A percentile compares a stretch with the other conserved stretches of the same genome.
Conservation (phyloP, 2,329 filamentous ascomycete genomes). For the Cercospora brassicicola region DNA sequence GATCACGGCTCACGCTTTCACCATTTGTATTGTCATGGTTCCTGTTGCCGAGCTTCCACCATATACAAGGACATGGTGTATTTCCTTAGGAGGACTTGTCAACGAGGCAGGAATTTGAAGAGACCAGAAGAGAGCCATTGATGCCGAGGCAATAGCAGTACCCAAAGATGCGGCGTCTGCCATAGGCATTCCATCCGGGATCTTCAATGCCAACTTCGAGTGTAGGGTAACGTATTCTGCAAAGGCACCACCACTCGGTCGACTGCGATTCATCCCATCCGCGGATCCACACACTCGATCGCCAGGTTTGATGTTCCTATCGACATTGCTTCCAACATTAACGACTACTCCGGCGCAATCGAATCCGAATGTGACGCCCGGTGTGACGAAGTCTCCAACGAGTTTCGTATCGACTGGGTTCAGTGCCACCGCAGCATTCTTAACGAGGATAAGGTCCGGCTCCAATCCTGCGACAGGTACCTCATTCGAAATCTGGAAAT, state of each 20-base stretch:
- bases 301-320: slow-evolving; percentile 36
- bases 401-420: slow-evolving; percentile 45
- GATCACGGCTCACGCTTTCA: slow-evolving; percentile 31
- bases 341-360: slow-evolving; percentile 57
- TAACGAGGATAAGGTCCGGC: neutral
- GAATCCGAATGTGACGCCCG: slow-evolving; percentile 38
- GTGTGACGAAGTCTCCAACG: slow-evolving; percentile 27
- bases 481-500: neutral
- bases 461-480: neutral
- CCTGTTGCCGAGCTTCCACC: slow-evolving; percentile 50
- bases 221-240: slow-evolving; percentile 40
- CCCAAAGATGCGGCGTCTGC: neutral
- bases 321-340: slow-evolving; percentile 50
- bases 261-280: slow-evolving; percentile 45
- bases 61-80: slow-evolving; percentile 45
- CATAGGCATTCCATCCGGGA: slow-evolving; percentile 2
- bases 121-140: neutral
- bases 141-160: neutral
- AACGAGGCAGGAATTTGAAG: neutral
- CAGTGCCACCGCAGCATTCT: slow-evolving; percentile 35
- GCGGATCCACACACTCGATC: slow-evolving; percentile 54
- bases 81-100: neutral
- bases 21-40: slow-evolving; percentile 48
- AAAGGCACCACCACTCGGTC: slow-evolving; percentile 53
- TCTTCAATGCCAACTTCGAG: neutral